Base-by-base conservation (phyloP, 2,329 filamentous ascomycete genomes). In the Diaporthe velutina region DNA sequence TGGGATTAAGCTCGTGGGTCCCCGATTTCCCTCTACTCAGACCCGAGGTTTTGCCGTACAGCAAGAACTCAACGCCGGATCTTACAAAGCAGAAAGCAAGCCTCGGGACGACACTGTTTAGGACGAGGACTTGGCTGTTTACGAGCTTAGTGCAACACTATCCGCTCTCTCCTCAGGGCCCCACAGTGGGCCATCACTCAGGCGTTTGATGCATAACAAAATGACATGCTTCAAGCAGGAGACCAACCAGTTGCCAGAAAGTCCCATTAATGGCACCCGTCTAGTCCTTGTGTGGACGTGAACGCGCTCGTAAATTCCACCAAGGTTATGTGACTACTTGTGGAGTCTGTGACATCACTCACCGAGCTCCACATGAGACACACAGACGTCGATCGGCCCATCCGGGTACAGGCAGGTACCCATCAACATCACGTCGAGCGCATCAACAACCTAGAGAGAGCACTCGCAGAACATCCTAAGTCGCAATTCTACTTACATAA, bases 291-390 rank as follows among this genome's bases (percentile, higher is more conserved):
- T 3, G 4, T 12, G n/a, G 33, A 19, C 19, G 15, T 19, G n/a
- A n/a, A 52, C 9, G 33, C 1, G 19, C 33, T 19, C 22, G 10
- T 6, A 12, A 13, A 25, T 52, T 52, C n/a, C 15, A 52, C 7
- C 45, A 28, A 30, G 60, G 64, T 52, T 67, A 52, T 38, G 30
- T 22, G 45, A 52, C 28, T 67, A 50, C 61, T 19, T 52, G 64
- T 40, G 64, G 64, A 67, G 64, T 67, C 64, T 5, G 64, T 67
- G 64, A 67, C 64, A 67, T 67, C 64, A 67, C 64, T 38, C 30
- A 8, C 13, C 7, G 22, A 38, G 22, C 45, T 67, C 61, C 61
- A 50, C 61, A 35, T 50, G 42, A n/a, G 30, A 67, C 61, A 38
- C 61, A 38, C 10, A 35, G 6, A 33, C n/a, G 38, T 9, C 1